These are phyloP conservation scores for Ilex asprella DNA, from an alignment of 257 asterid genomes.

Conservation along the genomic window DNA sequence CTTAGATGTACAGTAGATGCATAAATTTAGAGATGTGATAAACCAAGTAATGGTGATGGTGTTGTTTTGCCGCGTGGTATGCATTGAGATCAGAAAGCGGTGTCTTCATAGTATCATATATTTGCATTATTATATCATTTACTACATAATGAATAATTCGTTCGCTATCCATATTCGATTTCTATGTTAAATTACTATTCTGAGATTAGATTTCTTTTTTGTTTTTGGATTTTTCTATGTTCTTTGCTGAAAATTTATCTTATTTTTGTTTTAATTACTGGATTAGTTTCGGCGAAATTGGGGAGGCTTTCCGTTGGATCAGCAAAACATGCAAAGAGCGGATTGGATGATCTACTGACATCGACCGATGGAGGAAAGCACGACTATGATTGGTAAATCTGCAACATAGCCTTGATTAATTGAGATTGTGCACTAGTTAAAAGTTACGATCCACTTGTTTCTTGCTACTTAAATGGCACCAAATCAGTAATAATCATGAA, in stretches of 20 bases:
- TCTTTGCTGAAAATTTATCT: slow-evolving; percentile 8
- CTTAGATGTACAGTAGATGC: background rate
- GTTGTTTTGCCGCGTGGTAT: too few relatives aligned
- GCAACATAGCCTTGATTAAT: background rate
- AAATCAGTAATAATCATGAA: too few relatives aligned
- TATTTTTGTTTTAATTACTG: slow-evolving; percentile 5
- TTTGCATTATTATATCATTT: too few relatives aligned
- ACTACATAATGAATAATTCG: too few relatives aligned
- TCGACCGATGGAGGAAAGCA: slow-evolving; percentile 39
- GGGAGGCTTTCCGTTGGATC: slow-evolving; percentile 41
- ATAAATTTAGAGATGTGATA: background rate
- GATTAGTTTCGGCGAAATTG: slow-evolving; percentile 36
- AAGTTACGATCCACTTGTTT: background rate
- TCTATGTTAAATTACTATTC: background rate
- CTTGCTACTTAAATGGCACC: background rate
- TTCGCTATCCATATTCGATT: background rate
- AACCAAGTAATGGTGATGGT: too few relatives aligned
- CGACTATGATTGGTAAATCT: slow-evolving; percentile 41
- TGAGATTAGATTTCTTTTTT: background rate
- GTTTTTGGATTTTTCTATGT: background rate
- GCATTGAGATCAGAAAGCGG: too few relatives aligned
- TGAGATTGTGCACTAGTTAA: background rate
- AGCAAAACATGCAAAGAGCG: slow-evolving; percentile 23
- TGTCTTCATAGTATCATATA: too few relatives aligned
- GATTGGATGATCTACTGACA: slow-evolving; percentile 30